Base-by-base conservation (phyloP, 1,284 basidiomycete species). In the Ceratobasidium sp. region DNA sequence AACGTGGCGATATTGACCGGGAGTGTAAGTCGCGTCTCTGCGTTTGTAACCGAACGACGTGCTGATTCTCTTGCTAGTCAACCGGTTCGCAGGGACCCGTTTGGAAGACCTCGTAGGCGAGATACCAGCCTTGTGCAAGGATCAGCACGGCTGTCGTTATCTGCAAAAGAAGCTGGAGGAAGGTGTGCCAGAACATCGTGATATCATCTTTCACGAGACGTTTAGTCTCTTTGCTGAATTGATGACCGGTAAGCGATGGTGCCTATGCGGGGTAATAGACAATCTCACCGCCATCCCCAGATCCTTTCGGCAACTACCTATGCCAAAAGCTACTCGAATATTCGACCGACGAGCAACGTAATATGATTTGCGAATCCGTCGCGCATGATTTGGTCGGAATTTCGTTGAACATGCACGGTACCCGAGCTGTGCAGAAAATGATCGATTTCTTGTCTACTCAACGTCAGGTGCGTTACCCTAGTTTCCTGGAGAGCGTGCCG, bases 321-420 rank as follows among this genome's bases (percentile, higher is more conserved):
- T 99, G 97, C 86, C 98, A 99, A 86, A 99, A 99, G 87, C 90
- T 99, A 75, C 88, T 99, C 81, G 98, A 99, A 86, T 97, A 93
- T 85, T 97, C 96, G 46, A 98, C 96, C 18, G 97, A 99, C 83
- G 98, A 99, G 83, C 98, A 99, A 84, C 92, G 98, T 79, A 97
- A 97, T 84, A 89, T 96, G 66, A 98, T 99, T 79, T 98, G 98
- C 85, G 97, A 99, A 85, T 96, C 96, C 30, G 97, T 99, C 70
- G 96, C 96, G 50, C 94, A 96, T 83, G 98, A 99, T 82, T 89
- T 99, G 69, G 98, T 99, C 82, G 96, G 94, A 83, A 99, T 99
- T 84, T 98, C 96, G 60, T 89, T 99, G 82, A 99, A 99, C 87
- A 99, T 99, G 98, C 98, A 99, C 86, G 98, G 98, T 55, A 99